Conservation (phyloP, 2,329 filamentous ascomycete genomes). For the Scolecobasidium constrictum region DNA sequence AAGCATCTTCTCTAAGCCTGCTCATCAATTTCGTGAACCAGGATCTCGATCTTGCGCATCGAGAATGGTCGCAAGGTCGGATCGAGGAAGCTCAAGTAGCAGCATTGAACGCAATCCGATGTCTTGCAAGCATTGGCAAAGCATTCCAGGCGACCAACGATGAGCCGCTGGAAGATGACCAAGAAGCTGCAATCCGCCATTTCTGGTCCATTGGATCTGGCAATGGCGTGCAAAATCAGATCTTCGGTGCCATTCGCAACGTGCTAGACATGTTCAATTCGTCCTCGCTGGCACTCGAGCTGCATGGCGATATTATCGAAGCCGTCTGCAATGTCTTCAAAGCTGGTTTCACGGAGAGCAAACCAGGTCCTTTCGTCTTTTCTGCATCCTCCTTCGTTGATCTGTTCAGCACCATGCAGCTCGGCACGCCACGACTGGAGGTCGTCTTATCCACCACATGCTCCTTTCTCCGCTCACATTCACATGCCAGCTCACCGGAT, state of each 20-base stretch:
- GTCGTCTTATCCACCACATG: conserved; percentile 50
- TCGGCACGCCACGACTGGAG: conserved; percentile 46
- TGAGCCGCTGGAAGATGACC: conserved; percentile 55
- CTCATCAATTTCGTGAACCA: conserved; percentile 51
- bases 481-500: conserved; percentile 22
- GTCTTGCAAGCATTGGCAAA: conserved; percentile 58
- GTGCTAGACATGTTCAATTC: conserved; percentile 12
- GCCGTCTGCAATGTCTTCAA: conserved; percentile 60
- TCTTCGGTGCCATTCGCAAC: conserved; percentile 1
- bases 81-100: conserved; percentile 26
- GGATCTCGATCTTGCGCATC: conserved; percentile 42
- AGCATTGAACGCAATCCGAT: conserved; percentile 49
- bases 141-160: conserved; percentile 61
- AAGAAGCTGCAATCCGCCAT: conserved; percentile 21
- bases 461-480: conserved; percentile 50
- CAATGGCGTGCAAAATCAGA: not conserved
- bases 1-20: conserved; percentile 45
- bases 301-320: conserved; percentile 58
- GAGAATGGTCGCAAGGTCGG: conserved; percentile 13
- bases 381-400: conserved; percentile 53
- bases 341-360: conserved; percentile 63
- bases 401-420: conserved; percentile 50
- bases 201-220: not conserved
- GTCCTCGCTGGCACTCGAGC: not conserved
- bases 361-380: conserved; percentile 69